phyloP scores from a whole-genome alignment of 352 stramenopile species.

The Globisporangium megalacanthum region DNA sequence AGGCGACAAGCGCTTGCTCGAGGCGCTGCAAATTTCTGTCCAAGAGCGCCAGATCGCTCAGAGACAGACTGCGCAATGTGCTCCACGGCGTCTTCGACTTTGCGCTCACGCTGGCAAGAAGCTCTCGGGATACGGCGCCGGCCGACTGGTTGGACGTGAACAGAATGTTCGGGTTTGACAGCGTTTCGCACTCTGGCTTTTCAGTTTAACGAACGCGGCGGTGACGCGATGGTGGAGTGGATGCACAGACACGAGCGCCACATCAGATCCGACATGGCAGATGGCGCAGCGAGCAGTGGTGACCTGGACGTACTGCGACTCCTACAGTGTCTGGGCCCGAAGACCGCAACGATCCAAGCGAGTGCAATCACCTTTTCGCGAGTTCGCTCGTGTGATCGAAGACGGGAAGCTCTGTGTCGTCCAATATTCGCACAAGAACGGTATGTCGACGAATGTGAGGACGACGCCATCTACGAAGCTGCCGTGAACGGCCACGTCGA shows the following conservation, averaged over 20 bases:
- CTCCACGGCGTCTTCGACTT: neutral
- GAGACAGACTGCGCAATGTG: neutral
- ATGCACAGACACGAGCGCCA: neutral
- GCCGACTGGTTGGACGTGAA: neutral
- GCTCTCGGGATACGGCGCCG: constrained; percentile 1
- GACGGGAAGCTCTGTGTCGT: no score
- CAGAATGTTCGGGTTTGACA: neutral
- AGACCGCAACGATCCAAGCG: neutral
- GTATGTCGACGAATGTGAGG: neutral
- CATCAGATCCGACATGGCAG: neutral
- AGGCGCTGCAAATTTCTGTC: constrained; percentile 1
- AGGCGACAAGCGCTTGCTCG: constrained; percentile 2
- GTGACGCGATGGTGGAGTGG: neutral
- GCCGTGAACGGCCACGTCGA: neutral
- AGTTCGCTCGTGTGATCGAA: neutral
- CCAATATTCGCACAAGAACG: neutral
- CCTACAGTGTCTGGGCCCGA: neutral
- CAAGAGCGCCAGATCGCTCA: neutral
- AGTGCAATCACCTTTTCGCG: neutral
- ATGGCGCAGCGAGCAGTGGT: neutral
- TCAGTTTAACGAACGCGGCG: neutral
- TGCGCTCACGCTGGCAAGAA: neutral
- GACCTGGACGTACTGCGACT: neutral
- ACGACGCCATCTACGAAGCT: neutral
- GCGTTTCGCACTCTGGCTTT: no score